Evolutionary conservation across 2,329 filamentous ascomycete species (phyloP).

Genomic region (Fusarium kyushuense): DNA sequence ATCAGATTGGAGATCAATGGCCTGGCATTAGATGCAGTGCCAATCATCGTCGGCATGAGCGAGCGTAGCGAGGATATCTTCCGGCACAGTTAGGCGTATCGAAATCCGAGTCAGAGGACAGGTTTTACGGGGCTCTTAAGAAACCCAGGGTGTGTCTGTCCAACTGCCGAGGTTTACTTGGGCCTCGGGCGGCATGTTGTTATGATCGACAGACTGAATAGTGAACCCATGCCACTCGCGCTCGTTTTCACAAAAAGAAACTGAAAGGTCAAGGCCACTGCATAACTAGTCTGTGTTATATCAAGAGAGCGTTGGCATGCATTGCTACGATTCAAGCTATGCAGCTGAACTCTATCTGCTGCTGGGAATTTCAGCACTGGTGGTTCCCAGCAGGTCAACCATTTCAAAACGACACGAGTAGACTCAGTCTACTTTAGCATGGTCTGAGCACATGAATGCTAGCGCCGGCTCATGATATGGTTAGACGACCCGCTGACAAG

Average conservation of each 20-base stretch:
- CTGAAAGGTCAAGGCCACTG: too few species aligned
- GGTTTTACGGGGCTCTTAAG: too few species aligned
- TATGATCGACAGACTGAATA: conserved; percentile 24
- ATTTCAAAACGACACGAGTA: neutral
- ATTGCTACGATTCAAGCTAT: neutral
- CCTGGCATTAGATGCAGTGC: neutral
- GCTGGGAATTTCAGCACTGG: neutral
- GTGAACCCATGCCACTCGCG: conserved; percentile 3
- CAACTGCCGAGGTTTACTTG: conserved; percentile 25
- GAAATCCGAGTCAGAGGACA: neutral
- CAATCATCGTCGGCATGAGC: neutral
- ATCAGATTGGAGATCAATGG: conserved; percentile 11
- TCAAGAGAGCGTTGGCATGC: conserved; percentile 7
- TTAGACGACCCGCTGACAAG: neutral
- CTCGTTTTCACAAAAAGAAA: neutral
- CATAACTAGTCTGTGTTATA: neutral
- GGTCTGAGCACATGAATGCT: conserved; percentile 8
- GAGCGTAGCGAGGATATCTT: neutral
- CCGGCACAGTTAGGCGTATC: neutral
- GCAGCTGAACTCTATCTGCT: conserved; percentile 14
- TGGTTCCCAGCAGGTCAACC: conserved; percentile 10
- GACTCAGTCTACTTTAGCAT: conserved; percentile 5
- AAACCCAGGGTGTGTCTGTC: neutral
- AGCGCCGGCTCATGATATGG: conserved; percentile 21
- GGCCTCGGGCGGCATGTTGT: conserved; percentile 21